Evolutionary conservation across 768 basidiomycete species (phyloP), one percentile per base, ranked within the genome.

Genomic region (Leucosporidium creatinivorum): DNA sequence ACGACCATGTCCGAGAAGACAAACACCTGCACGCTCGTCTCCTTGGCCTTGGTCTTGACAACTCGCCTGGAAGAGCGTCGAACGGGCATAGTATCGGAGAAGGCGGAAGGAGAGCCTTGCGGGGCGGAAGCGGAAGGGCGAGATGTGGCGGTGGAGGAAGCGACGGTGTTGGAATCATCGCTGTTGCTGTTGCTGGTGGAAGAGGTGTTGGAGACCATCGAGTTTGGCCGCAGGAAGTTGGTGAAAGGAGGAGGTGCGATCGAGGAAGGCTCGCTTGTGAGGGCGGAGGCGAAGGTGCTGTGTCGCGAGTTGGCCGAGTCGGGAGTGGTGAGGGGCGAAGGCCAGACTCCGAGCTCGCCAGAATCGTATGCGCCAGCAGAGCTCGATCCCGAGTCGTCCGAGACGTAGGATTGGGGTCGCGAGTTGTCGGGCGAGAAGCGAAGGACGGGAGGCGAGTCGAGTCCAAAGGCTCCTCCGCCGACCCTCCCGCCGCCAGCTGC

Each of bases 1-100:
- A 91, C 72, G 58, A 89, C 75, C 39, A 91, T 65, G 76, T 92
- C 89, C 23, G 84, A 84, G 77, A 91, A 89, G 19, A 88, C 82
- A 63, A 84, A 80, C 21, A 77, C 79, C 58, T 81, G 80, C 9
- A 74, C 60, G n/a, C 61, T 21, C 25, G 66, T 48, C 50, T 70
- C 73, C 58, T 69, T 74, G 47, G 66, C 70, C 48, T 67, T 70
- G 23, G 65, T 73, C 50, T 68, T 65, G 59, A 75, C 58, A 39
- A 70, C 28, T 31, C 65, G 54, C 31, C 48, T 1, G 30, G 26
- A 26, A 26, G 36, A 30, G 26, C 39, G 39, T 8, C 39, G 39
- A 44, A 44, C 39, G 39, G 39, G 39, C 39, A 44, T 58, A 10
- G 28, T 36, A 12, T 25, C 23, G 26, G 58, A 58, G 26, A 33